Evolutionary conservation across 306 rosid genomes (phyloP).

Genomic region (Fagus crenata): DNA sequence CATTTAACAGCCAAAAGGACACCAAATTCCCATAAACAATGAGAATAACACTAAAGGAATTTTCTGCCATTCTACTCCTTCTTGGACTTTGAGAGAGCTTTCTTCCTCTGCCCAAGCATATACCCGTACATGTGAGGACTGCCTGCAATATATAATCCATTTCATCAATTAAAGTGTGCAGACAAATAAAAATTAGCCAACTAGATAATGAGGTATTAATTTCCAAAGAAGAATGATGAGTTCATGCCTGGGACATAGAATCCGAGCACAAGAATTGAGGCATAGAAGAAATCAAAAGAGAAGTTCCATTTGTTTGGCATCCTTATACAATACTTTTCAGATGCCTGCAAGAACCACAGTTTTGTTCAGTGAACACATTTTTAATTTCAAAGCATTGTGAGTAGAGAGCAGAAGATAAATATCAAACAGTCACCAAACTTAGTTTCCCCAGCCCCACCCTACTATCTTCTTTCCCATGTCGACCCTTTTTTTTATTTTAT

Average conservation of each 20-base stretch:
- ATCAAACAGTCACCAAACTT: neutral
- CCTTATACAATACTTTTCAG: constrained; percentile 65
- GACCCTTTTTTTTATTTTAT: neutral
- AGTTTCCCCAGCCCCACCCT: neutral
- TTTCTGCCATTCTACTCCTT: constrained; percentile 36
- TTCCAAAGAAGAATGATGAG: constrained; percentile 23
- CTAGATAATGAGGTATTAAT: neutral
- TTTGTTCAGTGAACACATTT: constrained; percentile 1
- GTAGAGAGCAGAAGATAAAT: neutral
- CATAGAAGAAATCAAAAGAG: constrained; percentile 67
- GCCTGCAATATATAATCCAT: constrained; percentile 51
- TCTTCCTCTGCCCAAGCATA: constrained; percentile 81
- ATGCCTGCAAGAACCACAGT: constrained; percentile 47
- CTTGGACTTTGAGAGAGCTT: constrained; percentile 64
- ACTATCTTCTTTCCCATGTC: neutral
- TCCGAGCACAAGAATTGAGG: constrained; percentile 44
- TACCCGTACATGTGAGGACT: constrained; percentile 69
- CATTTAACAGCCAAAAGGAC: constrained; percentile 14
- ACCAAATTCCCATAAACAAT: neutral
- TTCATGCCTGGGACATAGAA: constrained; percentile 69
- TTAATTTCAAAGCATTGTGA: neutral
- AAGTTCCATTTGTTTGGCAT: constrained; percentile 91
- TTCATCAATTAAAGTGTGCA: constrained; percentile 12
- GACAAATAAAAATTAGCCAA: constrained; percentile 7
- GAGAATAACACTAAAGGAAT: constrained; percentile 16